Conservation (phyloP, 257 asterid species). For the Perilla frutescens region DNA sequence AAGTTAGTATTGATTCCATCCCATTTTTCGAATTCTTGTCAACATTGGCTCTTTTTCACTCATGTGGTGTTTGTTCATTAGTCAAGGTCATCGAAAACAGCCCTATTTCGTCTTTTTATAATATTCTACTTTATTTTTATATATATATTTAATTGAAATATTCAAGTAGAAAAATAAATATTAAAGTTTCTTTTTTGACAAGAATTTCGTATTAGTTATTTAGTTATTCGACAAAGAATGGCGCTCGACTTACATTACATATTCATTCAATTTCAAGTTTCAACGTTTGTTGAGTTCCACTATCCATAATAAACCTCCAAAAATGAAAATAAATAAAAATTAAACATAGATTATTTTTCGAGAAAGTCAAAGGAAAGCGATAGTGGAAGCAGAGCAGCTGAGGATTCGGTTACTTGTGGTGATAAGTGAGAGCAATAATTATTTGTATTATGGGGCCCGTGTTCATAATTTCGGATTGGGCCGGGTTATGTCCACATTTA, state of each 20-base stretch:
- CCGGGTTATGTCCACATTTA: not conserved
- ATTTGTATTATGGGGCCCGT: not conserved
- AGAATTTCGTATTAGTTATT: too few species aligned
- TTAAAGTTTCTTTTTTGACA: too few species aligned
- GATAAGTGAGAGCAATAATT: not conserved
- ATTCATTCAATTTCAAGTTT: too few species aligned
- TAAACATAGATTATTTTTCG: not conserved
- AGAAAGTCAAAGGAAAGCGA: not conserved
- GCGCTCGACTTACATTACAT: too few species aligned
- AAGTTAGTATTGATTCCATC: conserved; percentile 5
- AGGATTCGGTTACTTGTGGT: not conserved
- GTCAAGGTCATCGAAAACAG: conserved; percentile 46
- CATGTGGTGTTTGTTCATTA: conserved; percentile 33
- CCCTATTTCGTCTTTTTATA: not conserved
- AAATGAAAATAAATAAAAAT: too few species aligned
- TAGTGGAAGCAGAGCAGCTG: not conserved
- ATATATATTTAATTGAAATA: too few species aligned
- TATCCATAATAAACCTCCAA: too few species aligned
- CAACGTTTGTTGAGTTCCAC: too few species aligned
- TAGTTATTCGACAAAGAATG: too few species aligned
- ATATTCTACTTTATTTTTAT: not conserved
- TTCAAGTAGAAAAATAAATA: too few species aligned
- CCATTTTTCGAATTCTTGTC: not conserved
- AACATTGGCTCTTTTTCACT: conserved; percentile 24
- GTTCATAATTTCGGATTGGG: not conserved